Evolutionary conservation across 805 yeast genomes (phyloP).

Genomic region (Lipomyces chichibuensis): DNA sequence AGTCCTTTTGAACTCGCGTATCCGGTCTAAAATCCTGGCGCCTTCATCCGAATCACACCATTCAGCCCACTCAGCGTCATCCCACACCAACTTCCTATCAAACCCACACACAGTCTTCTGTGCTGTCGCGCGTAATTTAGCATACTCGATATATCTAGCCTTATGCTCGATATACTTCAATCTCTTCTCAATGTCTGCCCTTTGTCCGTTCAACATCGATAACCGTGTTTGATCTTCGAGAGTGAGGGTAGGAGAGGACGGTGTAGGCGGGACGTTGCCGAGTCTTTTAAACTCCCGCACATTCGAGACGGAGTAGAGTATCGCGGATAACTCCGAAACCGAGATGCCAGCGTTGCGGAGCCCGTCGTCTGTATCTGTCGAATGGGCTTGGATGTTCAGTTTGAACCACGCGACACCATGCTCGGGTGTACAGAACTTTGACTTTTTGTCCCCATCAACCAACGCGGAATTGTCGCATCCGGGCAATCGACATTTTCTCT

Average conservation of each 20-base stretch:
- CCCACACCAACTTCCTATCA: conserved; percentile 39
- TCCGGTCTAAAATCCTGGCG: conserved; percentile 8
- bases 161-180: conserved; percentile 31
- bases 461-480: conserved; percentile 58
- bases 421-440: conserved; percentile 74
- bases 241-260: not conserved
- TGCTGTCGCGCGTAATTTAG: conserved; percentile 35
- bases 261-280: conserved; percentile 14
- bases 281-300: conserved; percentile 17
- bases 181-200: conserved; percentile 20
- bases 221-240: conserved; percentile 7
- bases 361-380: conserved; percentile 12
- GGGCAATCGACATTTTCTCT: conserved; percentile 68
- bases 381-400: conserved; percentile 1
- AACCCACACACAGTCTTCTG: conserved; percentile 41
- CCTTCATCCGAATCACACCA: conserved; percentile 33
- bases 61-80: conserved; percentile 35
- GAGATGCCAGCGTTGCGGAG: conserved; percentile 12
- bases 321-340: conserved; percentile 13
- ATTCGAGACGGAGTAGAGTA: conserved; percentile 5
- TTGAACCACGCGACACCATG: conserved; percentile 60
- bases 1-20: conserved; percentile 9
- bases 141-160: conserved; percentile 31
- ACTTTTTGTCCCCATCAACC: conserved; percentile 38
- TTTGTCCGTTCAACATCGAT: conserved; percentile 4